Percentiles rank a stretch among this genome's conserved stretches.
These are phyloP conservation scores for Trametes gibbosa DNA, from an alignment of 768 basidiomycete genomes.

Conservation along the genomic window DNA sequence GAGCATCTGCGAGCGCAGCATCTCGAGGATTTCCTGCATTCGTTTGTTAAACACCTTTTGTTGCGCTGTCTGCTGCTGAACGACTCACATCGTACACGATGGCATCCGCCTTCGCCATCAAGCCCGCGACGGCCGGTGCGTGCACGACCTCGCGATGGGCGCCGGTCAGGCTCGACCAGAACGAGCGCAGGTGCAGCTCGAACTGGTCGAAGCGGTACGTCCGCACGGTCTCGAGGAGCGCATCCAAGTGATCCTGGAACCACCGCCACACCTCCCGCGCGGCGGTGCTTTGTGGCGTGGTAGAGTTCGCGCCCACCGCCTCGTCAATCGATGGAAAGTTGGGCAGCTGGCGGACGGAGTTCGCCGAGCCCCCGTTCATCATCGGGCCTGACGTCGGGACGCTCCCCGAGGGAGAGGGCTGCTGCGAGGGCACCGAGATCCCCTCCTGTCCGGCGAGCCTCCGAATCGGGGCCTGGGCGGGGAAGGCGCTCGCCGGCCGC, in stretches of 20 bases:
- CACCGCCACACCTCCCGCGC: conserved; percentile 88
- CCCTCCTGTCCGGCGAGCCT: conserved; percentile 58
- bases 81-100: conserved; percentile 83
- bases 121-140: conserved; percentile 80
- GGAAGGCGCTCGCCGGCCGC: conserved; percentile 56
- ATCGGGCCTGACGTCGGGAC: conserved; percentile 43
- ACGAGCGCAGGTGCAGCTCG: conserved; percentile 80
- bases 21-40: conserved; percentile 79
- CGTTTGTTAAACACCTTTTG: conserved; percentile 13
- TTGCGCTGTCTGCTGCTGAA: conserved; percentile 5
- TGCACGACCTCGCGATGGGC: conserved; percentile 86
- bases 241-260: conserved; percentile 90
- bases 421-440: conserved; percentile 54
- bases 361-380: conserved; percentile 43
- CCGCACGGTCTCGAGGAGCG: conserved; percentile 73
- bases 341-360: conserved; percentile 73
- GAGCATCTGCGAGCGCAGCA: conserved; percentile 80
- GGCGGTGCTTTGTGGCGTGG: conserved; percentile 73
- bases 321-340: conserved; percentile 87
- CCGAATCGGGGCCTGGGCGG: conserved; percentile 73
- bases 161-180: conserved; percentile 76
- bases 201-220: conserved; percentile 86
- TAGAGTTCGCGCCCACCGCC: conserved; percentile 70
- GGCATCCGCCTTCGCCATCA: conserved; percentile 89
- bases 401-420: conserved; percentile 45